Percentiles rank a stretch among this genome's conserved stretches.
Evolutionary conservation across 139 green algal genomes (phyloP).

Genomic region (Micractinium sp.): DNA sequence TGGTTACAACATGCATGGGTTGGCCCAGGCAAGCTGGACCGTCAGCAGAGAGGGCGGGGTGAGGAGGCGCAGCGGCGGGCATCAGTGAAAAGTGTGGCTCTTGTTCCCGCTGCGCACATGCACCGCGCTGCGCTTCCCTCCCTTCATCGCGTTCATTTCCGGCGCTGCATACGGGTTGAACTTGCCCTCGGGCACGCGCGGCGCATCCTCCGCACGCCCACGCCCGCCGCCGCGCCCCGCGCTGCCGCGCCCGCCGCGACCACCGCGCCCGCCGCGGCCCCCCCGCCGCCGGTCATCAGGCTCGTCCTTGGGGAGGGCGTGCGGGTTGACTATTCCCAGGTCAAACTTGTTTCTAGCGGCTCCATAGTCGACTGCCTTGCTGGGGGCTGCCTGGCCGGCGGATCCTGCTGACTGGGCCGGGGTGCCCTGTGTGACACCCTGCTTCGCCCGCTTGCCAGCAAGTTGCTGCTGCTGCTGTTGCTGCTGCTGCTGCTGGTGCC

Average conservation of each 20-base stretch:
- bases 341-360: constrained; percentile 27
- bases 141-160: constrained; percentile 45
- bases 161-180: constrained; percentile 47
- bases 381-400: background rate
- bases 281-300: background rate
- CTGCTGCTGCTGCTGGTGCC: background rate
- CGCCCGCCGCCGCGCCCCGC: constrained; percentile 13
- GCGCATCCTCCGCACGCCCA: background rate
- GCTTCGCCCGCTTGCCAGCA: too few species aligned
- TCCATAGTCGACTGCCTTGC: background rate
- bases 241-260: constrained; percentile 2
- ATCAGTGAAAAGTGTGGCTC: constrained; percentile 28
- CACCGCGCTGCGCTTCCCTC: constrained; percentile 41
- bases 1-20: too few species aligned
- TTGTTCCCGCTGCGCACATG: constrained; percentile 54
- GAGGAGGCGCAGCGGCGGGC: background rate
- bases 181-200: background rate
- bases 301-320: background rate
- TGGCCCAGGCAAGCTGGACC: too few species aligned
- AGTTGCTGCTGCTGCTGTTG: constrained; percentile 24
- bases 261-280: constrained; percentile 13
- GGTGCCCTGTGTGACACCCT: background rate
- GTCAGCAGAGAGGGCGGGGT: too few species aligned
- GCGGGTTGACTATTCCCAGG: constrained; percentile 31
- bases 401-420: constrained; percentile 4